These are phyloP conservation scores for Alternaria atra DNA, from an alignment of 2,329 filamentous ascomycete species.

Conservation along the genomic window DNA sequence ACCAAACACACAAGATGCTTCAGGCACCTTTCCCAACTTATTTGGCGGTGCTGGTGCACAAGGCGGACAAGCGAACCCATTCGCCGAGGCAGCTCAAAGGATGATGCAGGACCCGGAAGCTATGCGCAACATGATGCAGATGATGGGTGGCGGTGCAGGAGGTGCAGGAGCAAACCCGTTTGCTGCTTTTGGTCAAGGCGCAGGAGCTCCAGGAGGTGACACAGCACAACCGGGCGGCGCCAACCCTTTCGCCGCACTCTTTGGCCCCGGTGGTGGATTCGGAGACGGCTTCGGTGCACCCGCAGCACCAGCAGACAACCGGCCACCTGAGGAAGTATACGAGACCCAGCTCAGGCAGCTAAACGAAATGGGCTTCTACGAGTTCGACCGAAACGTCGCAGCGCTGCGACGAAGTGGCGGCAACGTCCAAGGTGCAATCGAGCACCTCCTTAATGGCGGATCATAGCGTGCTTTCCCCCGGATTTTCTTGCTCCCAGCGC, in stretches of 20 bases:
- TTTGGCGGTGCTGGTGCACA: slow-evolving; percentile 57
- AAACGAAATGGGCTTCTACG: slow-evolving; percentile 99
- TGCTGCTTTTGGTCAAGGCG: slow-evolving; percentile 59
- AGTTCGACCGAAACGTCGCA: slow-evolving; percentile 92
- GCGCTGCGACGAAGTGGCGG: slow-evolving; percentile 89
- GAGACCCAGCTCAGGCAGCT: slow-evolving; percentile 88
- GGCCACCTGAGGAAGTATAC: slow-evolving; percentile 93
- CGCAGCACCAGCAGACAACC: slow-evolving; percentile 73
- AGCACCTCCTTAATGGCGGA: slow-evolving; percentile 66
- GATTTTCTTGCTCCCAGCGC: slow-evolving; percentile 2
- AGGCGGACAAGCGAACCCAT: slow-evolving; percentile 58
- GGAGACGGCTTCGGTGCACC: slow-evolving; percentile 50
- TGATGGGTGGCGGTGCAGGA: slow-evolving; percentile 62
- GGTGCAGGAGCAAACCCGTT: slow-evolving; percentile 49
- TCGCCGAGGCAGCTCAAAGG: slow-evolving; percentile 56
- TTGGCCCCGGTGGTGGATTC: slow-evolving; percentile 57
- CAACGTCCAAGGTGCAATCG: slow-evolving; percentile 90
- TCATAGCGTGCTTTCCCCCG: slow-evolving; percentile 29
- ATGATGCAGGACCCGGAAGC: slow-evolving; percentile 67
- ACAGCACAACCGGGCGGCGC: slow-evolving; percentile 30
- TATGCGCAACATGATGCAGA: slow-evolving; percentile 60
- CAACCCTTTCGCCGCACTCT: slow-evolving; percentile 55
- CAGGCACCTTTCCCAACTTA: slow-evolving; percentile 57
- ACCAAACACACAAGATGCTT: slow-evolving; percentile 31
- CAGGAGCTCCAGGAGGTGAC: slow-evolving; percentile 43